phyloP scores from a whole-genome alignment of 2,329 filamentous ascomycete species.

The Exophiala sp. region DNA sequence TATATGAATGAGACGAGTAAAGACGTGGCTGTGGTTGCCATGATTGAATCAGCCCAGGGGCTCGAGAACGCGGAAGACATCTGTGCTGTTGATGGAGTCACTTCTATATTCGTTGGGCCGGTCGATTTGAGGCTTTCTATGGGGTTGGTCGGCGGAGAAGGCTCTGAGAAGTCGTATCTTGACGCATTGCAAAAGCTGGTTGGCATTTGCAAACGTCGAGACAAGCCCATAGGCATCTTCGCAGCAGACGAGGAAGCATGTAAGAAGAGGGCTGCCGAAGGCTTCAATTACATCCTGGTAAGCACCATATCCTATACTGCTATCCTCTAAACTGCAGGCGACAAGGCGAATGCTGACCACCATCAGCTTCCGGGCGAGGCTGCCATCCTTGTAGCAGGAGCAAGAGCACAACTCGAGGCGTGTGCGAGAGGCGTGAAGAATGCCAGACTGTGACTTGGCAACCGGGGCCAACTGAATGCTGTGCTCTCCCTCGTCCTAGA shows the following conservation, averaged over 20 bases:
- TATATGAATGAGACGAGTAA: not conserved
- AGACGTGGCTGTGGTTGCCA: conserved; percentile 1
- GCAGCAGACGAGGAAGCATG: not conserved
- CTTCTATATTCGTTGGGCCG: not conserved
- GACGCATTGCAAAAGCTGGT: not conserved
- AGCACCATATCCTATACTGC: no score
- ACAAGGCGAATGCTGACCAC: no score
- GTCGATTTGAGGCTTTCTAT: not conserved
- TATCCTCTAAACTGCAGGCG: no score
- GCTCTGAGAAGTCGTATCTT: not conserved
- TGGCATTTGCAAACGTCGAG: not conserved
- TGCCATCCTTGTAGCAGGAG: no score
- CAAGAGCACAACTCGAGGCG: no score
- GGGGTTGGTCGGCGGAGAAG: not conserved
- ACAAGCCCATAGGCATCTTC: not conserved
- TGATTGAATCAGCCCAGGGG: not conserved
- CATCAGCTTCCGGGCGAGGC: no score
- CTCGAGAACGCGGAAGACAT: not conserved
- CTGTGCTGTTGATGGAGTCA: not conserved
- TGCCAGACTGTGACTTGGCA: no score
- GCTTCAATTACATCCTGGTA: not conserved
- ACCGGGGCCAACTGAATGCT: no score
- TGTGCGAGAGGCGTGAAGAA: no score
- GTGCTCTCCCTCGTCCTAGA: no score
- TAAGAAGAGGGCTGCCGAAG: not conserved